Conservation (phyloP, 352 stramenopile genomes). For the Globisporangium radiosum region DNA sequence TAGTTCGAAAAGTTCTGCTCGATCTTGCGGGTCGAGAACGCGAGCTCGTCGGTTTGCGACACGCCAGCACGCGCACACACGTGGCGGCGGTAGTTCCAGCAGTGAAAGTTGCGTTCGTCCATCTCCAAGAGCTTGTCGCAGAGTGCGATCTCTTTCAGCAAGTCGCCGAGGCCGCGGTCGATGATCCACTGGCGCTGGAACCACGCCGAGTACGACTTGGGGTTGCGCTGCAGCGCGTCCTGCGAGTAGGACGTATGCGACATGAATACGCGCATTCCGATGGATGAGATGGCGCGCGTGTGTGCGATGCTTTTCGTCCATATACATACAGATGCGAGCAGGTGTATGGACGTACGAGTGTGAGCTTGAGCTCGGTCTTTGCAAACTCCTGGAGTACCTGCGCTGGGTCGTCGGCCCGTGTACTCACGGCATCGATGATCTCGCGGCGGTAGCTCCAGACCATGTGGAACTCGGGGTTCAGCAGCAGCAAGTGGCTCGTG, state of each 20-base stretch:
- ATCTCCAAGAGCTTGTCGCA: conserved; percentile 76
- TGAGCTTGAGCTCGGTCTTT: conserved; percentile 87
- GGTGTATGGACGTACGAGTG: conserved; percentile 39
- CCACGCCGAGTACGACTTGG: conserved; percentile 96
- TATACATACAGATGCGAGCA: not conserved
- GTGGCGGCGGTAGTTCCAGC: conserved; percentile 96
- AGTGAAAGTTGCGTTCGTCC: conserved; percentile 99
- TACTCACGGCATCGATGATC: conserved; percentile 57
- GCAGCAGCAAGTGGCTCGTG: conserved; percentile 89
- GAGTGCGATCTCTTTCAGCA: conserved; percentile 69
- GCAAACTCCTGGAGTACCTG: conserved; percentile 39
- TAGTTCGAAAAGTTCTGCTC: conserved; percentile 99
- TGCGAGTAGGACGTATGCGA: no score
- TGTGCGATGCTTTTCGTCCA: no score
- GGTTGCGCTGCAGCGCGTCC: conserved; percentile 92
- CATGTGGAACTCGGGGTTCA: conserved; percentile 96
- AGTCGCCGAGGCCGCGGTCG: conserved; percentile 53
- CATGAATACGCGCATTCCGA: conserved; percentile 3
- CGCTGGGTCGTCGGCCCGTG: conserved; percentile 18
- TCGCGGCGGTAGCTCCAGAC: conserved; percentile 97
- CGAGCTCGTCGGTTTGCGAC: conserved; percentile 74
- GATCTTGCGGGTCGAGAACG: conserved; percentile 95
- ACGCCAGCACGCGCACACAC: conserved; percentile 52
- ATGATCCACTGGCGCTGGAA: conserved; percentile 85
- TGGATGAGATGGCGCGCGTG: not conserved